A percentile compares a stretch with the other conserved stretches of the same genome.
Conservation (phyloP, 1,139 yeast genomes). For the Sugiyamaella paludigena region DNA sequence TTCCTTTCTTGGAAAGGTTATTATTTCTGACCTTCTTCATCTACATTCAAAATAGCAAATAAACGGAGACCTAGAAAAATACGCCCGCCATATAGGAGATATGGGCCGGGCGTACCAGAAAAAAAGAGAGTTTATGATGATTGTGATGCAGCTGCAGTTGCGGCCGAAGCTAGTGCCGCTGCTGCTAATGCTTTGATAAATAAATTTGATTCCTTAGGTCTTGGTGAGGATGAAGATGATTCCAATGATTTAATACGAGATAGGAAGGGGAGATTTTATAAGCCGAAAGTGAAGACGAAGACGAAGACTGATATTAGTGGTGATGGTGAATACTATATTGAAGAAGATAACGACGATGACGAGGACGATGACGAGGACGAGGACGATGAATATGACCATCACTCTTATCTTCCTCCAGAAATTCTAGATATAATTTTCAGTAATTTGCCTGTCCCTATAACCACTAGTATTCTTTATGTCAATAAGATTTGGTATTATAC, state of each 20-base stretch:
- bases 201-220: neutral
- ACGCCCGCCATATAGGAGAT: slow-evolving; percentile 69
- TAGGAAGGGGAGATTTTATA: no score
- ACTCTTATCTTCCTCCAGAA: slow-evolving; percentile 56
- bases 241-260: no score
- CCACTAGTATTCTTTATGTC: slow-evolving; percentile 36
- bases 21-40: no score
- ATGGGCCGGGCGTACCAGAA: slow-evolving; percentile 28
- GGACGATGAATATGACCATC: slow-evolving; percentile 11
- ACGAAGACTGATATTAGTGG: neutral
- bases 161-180: slow-evolving; percentile 11
- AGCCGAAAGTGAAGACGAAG: no score
- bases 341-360: neutral
- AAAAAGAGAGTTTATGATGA: neutral
- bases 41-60: slow-evolving; percentile 60
- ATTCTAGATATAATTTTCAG: slow-evolving; percentile 53
- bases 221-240: neutral
- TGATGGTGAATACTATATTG: neutral
- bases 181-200: slow-evolving; percentile 18
- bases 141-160: slow-evolving; percentile 7
- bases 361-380: neutral
- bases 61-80: slow-evolving; percentile 81
- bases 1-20: neutral
- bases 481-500: slow-evolving; percentile 59
- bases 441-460: slow-evolving; percentile 43